A percentile compares a stretch with the other conserved stretches of the same genome.
These are phyloP conservation scores for Gossypium herbaceum DNA, from an alignment of 345 rosid genomes.

Conservation along the genomic window DNA sequence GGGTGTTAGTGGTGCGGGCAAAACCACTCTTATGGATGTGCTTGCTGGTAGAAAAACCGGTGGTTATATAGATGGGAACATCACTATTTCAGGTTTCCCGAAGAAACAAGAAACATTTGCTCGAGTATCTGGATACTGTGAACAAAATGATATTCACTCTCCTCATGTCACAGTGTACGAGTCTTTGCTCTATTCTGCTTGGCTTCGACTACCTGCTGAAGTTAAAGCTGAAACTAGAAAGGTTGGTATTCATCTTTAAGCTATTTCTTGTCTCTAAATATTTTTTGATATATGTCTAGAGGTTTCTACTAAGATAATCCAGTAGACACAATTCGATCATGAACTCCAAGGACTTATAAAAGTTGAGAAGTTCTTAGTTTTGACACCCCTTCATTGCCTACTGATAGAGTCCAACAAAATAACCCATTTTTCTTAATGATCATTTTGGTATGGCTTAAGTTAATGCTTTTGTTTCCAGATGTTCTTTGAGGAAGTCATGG, in stretches of 20 bases:
- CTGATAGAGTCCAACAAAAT: too few relatives aligned
- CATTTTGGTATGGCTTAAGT: background rate
- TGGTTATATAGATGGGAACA: conserved; percentile 66
- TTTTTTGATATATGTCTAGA: background rate
- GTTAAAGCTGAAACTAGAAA: conserved; percentile 46
- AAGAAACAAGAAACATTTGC: conserved; percentile 84
- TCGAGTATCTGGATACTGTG: conserved; percentile 73
- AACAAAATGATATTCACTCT: conserved; percentile 75
- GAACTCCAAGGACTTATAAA: background rate
- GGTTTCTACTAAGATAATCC: background rate
- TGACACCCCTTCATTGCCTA: too few relatives aligned
- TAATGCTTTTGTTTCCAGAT: conserved; percentile 35
- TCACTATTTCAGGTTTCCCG: conserved; percentile 64
- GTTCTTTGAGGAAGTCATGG: conserved; percentile 88
- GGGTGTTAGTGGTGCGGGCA: conserved; percentile 87
- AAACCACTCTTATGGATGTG: conserved; percentile 87
- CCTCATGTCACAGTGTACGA: conserved; percentile 75
- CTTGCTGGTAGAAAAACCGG: conserved; percentile 84
- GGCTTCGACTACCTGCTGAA: conserved; percentile 59
- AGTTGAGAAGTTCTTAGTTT: background rate
- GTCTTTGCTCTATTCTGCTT: conserved; percentile 71
- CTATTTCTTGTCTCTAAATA: background rate
- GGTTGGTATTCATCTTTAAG: conserved; percentile 29
- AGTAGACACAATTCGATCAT: background rate
- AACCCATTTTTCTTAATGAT: background rate